Base-by-base conservation (phyloP, 2,329 filamentous ascomycete genomes). In the Colletotrichum lentis region DNA sequence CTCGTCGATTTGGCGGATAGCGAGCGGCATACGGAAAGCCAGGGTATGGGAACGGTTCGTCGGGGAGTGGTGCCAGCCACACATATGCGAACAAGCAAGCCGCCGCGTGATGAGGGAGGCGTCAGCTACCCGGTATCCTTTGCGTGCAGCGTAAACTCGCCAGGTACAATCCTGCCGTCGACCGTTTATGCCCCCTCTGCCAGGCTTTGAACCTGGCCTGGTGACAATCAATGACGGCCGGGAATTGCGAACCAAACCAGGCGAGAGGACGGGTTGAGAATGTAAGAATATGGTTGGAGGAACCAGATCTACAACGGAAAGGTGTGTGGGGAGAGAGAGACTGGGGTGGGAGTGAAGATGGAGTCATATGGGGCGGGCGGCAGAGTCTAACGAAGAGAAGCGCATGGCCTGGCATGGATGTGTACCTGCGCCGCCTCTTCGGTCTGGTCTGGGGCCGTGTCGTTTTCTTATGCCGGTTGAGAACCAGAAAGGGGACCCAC, bases 21-120 rank as follows among this genome's bases (percentile, higher is more conserved):
- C 66, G 66, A 62, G 63, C 56, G 66, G 66, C 44, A 69, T 62
- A 69, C 43, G 18, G 35, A 52, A 69, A 56, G 62, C 62, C 46
- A 56, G 66, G 66, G 56, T 62, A 57, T 20, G 39, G 44, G 62
- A 27, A 37, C 47, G 55, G 55, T 47, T 69, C 62, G 43, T 50
- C 53, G 49, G 60, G 27, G 53, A 53, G 52, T 43, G 47, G 41
- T 49, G 61, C 49, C 61, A 67, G 60, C 46, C 20, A 66, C 62
- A 41, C 16, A 50, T 44, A 27, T 44, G n/a, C 59, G 44, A 27
- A 8, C 12, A 56, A 22, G 14, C 46, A 49, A 27, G 46, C 16
- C 22, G 20, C 52, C 58, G 60, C 60, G 46, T n/a, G 50, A n/a
- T 44, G 46, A 35, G 43, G 43, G 52, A 37, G n/a, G 35, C 52